Evolutionary conservation across 768 basidiomycete genomes (phyloP), one percentile per base, ranked within the genome.

Genomic region (Lactarius sanguifluus): DNA sequence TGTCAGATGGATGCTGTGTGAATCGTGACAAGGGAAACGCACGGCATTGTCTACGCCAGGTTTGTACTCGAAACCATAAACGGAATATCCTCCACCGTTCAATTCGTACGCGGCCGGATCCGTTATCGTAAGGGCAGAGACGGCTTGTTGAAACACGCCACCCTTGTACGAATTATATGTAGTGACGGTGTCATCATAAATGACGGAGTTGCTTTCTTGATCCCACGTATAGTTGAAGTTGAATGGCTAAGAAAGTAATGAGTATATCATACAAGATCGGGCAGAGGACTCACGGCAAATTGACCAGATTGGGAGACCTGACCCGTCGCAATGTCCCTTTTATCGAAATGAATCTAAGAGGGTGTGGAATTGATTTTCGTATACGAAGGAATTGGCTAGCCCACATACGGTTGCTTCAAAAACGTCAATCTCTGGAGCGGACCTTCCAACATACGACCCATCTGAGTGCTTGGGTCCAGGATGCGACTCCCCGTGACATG

Each of bases 101-200:
- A 43, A 72, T 73, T 70, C 70, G 71, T 82, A 82, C 71, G 79
- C 34, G 0, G 57, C 34, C 15, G 52, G 65, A 15, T 69, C 28
- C 18, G 91, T 91, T 13, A 70, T 65, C 0, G 88, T 82, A 16
- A 94, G 79, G 23, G 79, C 87, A 6, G 92, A 94, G 0, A 89
- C 89, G 2, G 93, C 89, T 72, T 96, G 92, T 75, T 96, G 95
- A 73, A 84, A 91, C 10, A 82, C 83, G 57, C 89, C 90, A 52
- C 95, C 95, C 20, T 77, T 81, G 73, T 91, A 94, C 6, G 83
- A 65, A 72, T 94, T 94, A 6, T 45, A 28, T 16, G 1, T 0
- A 8, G 66, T 56, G 7, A 38, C n/a, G 66, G 2, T 38, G 12
- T 38, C 36, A 28, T 64, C 36, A 30, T 56, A 23, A n/a, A 67